phyloP scores from a whole-genome alignment of 768 basidiomycete genomes.

The Daedaleopsis sinensis region DNA sequence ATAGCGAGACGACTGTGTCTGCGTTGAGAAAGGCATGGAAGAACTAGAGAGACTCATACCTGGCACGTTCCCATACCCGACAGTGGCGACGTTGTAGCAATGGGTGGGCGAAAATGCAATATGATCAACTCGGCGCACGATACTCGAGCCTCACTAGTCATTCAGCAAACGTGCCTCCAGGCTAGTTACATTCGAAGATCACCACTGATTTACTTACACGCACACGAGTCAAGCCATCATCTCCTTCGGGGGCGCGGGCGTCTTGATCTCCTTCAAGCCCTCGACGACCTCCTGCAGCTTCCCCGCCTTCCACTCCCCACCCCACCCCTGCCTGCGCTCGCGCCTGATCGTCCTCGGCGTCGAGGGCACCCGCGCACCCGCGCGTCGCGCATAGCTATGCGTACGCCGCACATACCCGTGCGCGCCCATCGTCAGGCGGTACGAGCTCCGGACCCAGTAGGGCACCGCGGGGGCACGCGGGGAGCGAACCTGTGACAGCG shows the following conservation, averaged over 20 bases:
- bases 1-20: too few species aligned
- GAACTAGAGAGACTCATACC: too few species aligned
- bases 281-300: slow-evolving; percentile 22
- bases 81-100: too few species aligned
- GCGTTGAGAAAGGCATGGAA: too few species aligned
- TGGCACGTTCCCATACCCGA: too few species aligned
- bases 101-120: too few species aligned
- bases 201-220: too few species aligned
- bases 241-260: neutral
- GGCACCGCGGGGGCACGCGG: slow-evolving; percentile 13
- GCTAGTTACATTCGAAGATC: too few species aligned
- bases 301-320: slow-evolving; percentile 29
- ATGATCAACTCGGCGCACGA: too few species aligned
- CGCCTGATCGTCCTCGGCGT: slow-evolving; percentile 27
- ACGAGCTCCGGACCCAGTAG: slow-evolving; percentile 31
- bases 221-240: too few species aligned
- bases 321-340: slow-evolving; percentile 32
- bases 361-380: slow-evolving; percentile 9
- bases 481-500: slow-evolving; percentile 16
- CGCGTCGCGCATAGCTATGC: neutral
- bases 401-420: slow-evolving; percentile 2
- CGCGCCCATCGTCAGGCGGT: slow-evolving; percentile 6
- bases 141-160: too few species aligned
- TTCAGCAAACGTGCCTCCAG: too few species aligned
- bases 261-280: slow-evolving; percentile 22